Percentiles rank a stretch among this genome's conserved stretches.
phyloP scores from a whole-genome alignment of 176 grass and related monocot genomes.

The Zea mays region Zm-B73-REFERENCE-NAM-5.0 NC_050096.1:93488001-93488500 shows the following conservation, averaged over 20 bases:
- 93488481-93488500: slow-evolving; percentile 17
- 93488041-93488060: slow-evolving; percentile 98
- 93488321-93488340: too few species aligned
- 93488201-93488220: background rate
- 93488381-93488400: background rate
- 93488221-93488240: slow-evolving; percentile 23
- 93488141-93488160: background rate
- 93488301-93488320: background rate
- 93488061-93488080: slow-evolving; percentile 99
- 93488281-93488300: background rate
- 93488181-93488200: background rate
- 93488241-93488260: slow-evolving; percentile 5
- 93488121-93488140: slow-evolving; percentile 17
- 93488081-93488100: slow-evolving; percentile 83
- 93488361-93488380: background rate
- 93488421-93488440: background rate
- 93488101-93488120: slow-evolving; percentile 33
- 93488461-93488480: background rate
- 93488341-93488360: background rate
- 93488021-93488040: slow-evolving; percentile 96
- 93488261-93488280: background rate
- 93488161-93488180: background rate
- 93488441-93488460: background rate
- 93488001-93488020: slow-evolving; percentile 61
- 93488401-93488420: too few species aligned